These are phyloP conservation scores for Xylaria hypoxylon DNA, from an alignment of 2,329 filamentous ascomycete species.

Conservation along the genomic window DNA sequence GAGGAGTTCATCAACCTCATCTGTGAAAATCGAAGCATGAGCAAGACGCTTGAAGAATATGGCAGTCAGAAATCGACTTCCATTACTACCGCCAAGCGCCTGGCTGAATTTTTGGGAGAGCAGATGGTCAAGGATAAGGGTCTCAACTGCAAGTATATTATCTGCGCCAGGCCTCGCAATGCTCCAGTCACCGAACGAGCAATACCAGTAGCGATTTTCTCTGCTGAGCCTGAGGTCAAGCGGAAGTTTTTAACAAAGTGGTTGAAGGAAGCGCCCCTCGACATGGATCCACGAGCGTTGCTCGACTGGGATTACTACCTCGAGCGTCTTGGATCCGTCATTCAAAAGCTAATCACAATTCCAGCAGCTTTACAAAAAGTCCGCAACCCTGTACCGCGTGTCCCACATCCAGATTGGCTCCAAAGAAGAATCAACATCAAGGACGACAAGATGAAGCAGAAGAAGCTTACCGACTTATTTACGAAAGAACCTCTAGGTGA, in stretches of 20 bases:
- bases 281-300: slow-evolving; percentile 89
- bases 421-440: slow-evolving; percentile 93
- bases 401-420: slow-evolving; percentile 96
- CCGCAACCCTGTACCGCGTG: slow-evolving; percentile 91
- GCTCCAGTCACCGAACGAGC: slow-evolving; percentile 95
- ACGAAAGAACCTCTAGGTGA: slow-evolving; percentile 77
- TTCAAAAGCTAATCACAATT: slow-evolving; percentile 99
- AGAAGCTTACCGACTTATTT: slow-evolving; percentile 97
- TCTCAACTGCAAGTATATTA: slow-evolving; percentile 99
- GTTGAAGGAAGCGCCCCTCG: slow-evolving; percentile 90
- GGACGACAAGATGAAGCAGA: slow-evolving; percentile 98
- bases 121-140: slow-evolving; percentile 99
- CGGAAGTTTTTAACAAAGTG: slow-evolving; percentile 92
- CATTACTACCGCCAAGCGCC: slow-evolving; percentile 95
- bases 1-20: slow-evolving; percentile 99
- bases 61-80: slow-evolving; percentile 95
- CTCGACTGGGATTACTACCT: slow-evolving; percentile 98
- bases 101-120: slow-evolving; percentile 96
- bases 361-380: slow-evolving; percentile 96
- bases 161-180: slow-evolving; percentile 85
- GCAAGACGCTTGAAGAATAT: slow-evolving; percentile 96
- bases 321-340: slow-evolving; percentile 94
- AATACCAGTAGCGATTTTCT: slow-evolving; percentile 96
- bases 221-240: slow-evolving; percentile 89
- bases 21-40: slow-evolving; percentile 98